Evolutionary conservation across 1,284 basidiomycete genomes (phyloP).

Genomic region (Ustilago shanxiensis): DNA sequence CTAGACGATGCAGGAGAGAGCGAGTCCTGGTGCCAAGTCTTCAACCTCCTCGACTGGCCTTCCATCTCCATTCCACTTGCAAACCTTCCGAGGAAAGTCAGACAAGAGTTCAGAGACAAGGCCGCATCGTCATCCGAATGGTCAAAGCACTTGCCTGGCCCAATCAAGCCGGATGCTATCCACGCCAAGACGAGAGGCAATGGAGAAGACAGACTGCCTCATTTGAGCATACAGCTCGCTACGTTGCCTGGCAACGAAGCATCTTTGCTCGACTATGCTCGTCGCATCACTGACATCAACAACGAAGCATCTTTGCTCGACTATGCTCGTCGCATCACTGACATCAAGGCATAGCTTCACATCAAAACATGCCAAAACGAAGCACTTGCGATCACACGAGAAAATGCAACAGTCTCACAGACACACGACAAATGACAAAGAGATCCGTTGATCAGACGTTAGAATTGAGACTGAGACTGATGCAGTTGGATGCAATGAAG

Average conservation of each 20-base stretch:
- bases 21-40: slow-evolving; percentile 44
- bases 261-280: slow-evolving; percentile 25
- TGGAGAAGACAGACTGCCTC: slow-evolving; percentile 1
- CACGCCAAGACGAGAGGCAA: background rate
- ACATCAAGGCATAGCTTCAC: background rate
- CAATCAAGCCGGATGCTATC: slow-evolving; percentile 12
- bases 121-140: slow-evolving; percentile 3
- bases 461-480: background rate
- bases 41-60: slow-evolving; percentile 49
- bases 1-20: slow-evolving; percentile 22
- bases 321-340: slow-evolving; percentile 8
- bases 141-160: slow-evolving; percentile 1
- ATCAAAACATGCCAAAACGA: background rate
- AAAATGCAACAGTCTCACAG: background rate
- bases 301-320: slow-evolving; percentile 23
- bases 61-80: slow-evolving; percentile 27
- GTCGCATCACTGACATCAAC: background rate
- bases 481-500: slow-evolving; percentile 47
- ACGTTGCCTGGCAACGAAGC: slow-evolving; percentile 25
- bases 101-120: background rate
- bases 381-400: background rate
- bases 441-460: no score
- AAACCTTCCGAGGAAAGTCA: background rate
- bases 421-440: no score
- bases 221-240: slow-evolving; percentile 32